These are phyloP conservation scores for Puya raimondii DNA, from an alignment of 176 grass and related monocot species.

Conservation along the genomic window DNA sequence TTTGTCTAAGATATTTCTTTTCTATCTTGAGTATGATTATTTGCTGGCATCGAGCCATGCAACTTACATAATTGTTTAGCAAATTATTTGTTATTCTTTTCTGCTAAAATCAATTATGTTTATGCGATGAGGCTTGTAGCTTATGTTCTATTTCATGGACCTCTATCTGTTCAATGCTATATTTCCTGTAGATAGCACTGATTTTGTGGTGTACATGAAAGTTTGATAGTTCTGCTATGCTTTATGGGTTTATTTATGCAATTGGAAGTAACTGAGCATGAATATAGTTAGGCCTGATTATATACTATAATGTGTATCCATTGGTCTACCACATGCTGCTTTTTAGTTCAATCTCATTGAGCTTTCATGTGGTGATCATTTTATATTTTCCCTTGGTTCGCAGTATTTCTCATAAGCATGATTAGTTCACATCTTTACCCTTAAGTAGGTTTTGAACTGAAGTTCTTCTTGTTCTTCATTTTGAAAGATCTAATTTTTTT, in stretches of 20 bases:
- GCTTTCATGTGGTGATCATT: background rate
- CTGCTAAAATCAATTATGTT: background rate
- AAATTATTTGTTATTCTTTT: background rate
- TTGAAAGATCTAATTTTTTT: conserved; percentile 18
- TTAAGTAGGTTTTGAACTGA: background rate
- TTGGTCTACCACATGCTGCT: background rate
- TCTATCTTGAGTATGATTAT: background rate
- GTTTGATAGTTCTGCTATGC: background rate
- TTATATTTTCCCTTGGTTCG: background rate
- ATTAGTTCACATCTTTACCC: background rate
- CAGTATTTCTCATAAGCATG: background rate
- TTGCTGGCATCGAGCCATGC: background rate
- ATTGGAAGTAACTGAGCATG: background rate
- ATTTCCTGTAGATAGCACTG: background rate
- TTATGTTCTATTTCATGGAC: background rate
- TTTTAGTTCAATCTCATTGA: background rate
- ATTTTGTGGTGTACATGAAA: background rate
- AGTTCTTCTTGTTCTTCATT: background rate
- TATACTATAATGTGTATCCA: background rate
- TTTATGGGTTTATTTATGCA: background rate
- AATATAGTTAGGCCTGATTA: background rate
- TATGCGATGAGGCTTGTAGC: background rate
- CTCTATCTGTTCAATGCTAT: background rate
- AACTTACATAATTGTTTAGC: background rate
- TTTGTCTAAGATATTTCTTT: background rate